Evolutionary conservation across 169 alveolate genomes (phyloP).

Genomic region (Theileria parva): DNA sequence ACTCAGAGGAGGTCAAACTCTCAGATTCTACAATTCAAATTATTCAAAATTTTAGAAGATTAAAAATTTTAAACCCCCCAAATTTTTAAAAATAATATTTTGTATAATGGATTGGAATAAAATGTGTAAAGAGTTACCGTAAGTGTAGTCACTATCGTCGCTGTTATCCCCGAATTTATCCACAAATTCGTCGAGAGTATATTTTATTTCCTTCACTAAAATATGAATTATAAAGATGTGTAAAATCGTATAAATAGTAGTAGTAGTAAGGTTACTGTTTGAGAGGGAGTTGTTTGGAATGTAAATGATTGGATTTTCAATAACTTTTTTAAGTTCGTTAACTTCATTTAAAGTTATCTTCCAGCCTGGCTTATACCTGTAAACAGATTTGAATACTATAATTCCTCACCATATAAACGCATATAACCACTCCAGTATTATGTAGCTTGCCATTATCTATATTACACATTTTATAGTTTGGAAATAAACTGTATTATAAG

Average conservation of each 20-base stretch:
- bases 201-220: slow-evolving; percentile 14
- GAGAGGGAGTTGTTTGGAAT: slow-evolving; percentile 14
- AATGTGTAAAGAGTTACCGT: slow-evolving; percentile 23
- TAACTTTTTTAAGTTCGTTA: slow-evolving; percentile 41
- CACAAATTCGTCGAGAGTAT: slow-evolving; percentile 27
- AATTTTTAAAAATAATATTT: neutral
- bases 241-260: neutral
- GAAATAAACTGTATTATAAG: neutral
- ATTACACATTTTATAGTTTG: neutral
- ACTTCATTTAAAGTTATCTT: slow-evolving; percentile 61
- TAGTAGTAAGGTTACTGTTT: slow-evolving; percentile 2
- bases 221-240: neutral
- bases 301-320: slow-evolving; percentile 45
- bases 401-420: slow-evolving; percentile 20
- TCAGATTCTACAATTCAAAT: slow-evolving; percentile 32
- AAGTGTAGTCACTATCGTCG: slow-evolving; percentile 51
- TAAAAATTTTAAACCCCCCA: neutral
- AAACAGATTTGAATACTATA: neutral
- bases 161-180: slow-evolving; percentile 15
- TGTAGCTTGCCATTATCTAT: slow-evolving; percentile 16
- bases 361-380: slow-evolving; percentile 55
- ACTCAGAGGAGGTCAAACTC: slow-evolving; percentile 11
- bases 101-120: neutral
- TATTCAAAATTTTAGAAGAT: neutral
- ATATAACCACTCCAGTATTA: slow-evolving; percentile 10